Conservation (phyloP, 495 filamentous ascomycete genomes). For the Aeminium ludgeri region DNA sequence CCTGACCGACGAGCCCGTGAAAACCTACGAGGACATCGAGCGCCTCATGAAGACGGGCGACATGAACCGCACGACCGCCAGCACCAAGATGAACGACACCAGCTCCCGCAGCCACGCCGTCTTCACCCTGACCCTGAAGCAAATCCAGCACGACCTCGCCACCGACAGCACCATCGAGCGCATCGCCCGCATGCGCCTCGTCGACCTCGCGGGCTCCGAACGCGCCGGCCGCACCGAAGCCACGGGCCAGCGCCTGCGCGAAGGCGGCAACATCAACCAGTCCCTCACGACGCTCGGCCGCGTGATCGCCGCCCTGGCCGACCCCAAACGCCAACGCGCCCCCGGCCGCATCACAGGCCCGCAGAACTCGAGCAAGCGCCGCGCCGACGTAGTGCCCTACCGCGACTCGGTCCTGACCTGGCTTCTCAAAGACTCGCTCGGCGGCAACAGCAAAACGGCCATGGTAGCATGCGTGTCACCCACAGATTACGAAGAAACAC, state of each 20-base stretch:
- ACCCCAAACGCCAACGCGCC: constrained; percentile 32
- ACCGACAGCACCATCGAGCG: constrained; percentile 93
- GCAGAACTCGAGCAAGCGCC: constrained; percentile 21
- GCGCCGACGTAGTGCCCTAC: constrained; percentile 70
- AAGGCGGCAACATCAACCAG: constrained; percentile 97
- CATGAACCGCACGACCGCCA: constrained; percentile 70
- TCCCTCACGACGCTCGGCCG: constrained; percentile 89
- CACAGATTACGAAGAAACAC: constrained; percentile 90
- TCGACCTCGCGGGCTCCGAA: constrained; percentile 90
- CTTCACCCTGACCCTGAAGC: constrained; percentile 93
- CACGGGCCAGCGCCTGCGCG: constrained; percentile 72
- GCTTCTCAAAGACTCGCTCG: constrained; percentile 86
- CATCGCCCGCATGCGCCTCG: constrained; percentile 78
- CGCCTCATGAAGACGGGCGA: constrained; percentile 84
- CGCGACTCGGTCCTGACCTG: constrained; percentile 95
- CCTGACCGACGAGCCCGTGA: constrained; percentile 78
- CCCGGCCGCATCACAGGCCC: not conserved
- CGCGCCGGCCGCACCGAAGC: constrained; percentile 91
- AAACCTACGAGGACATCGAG: constrained; percentile 63
- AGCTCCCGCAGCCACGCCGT: constrained; percentile 87
- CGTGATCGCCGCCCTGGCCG: constrained; percentile 91
- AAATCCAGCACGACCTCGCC: constrained; percentile 86
- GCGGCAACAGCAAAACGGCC: constrained; percentile 91
- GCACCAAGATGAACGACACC: constrained; percentile 99
- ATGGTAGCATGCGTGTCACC: constrained; percentile 98